Evolutionary conservation across 495 filamentous ascomycete species (phyloP).

Genomic region (Podospora australis): DNA sequence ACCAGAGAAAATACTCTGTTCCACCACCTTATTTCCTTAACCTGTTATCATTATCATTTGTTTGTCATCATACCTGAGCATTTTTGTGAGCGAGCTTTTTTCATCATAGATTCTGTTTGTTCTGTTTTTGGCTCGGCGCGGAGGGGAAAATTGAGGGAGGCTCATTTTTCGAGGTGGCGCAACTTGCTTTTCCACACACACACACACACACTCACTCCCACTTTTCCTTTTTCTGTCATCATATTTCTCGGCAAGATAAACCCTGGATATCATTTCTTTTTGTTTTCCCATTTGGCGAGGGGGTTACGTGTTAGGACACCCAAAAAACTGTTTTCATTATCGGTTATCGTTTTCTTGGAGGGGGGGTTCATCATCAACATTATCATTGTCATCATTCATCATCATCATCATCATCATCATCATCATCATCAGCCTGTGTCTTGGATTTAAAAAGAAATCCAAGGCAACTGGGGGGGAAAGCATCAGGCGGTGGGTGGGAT

Average conservation of each 20-base stretch:
- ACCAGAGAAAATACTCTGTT: background rate
- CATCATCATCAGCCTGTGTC: background rate
- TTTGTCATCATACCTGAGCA: conserved; percentile 1
- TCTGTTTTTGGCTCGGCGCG: background rate
- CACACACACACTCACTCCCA: too few relatives aligned
- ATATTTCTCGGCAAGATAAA: background rate
- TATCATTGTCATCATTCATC: background rate
- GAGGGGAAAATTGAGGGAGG: background rate
- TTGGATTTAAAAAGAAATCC: too few relatives aligned
- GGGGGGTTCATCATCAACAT: background rate
- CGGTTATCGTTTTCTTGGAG: background rate
- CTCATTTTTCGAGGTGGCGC: too few relatives aligned
- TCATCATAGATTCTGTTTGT: background rate
- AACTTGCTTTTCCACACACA: too few relatives aligned
- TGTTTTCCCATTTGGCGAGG: background rate
- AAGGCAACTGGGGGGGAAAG: too few relatives aligned
- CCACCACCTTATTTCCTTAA: background rate
- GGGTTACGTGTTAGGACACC: background rate
- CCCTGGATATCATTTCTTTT: background rate
- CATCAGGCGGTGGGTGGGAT: too few relatives aligned
- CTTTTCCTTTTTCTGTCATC: too few relatives aligned
- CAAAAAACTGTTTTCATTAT: background rate
- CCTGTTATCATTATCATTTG: background rate
- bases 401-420: background rate
- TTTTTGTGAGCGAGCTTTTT: background rate